Percentiles rank a stretch among this genome's conserved stretches.
Conservation (phyloP, 164 flowering plant genomes). For the Tetracentron sinense region DNA sequence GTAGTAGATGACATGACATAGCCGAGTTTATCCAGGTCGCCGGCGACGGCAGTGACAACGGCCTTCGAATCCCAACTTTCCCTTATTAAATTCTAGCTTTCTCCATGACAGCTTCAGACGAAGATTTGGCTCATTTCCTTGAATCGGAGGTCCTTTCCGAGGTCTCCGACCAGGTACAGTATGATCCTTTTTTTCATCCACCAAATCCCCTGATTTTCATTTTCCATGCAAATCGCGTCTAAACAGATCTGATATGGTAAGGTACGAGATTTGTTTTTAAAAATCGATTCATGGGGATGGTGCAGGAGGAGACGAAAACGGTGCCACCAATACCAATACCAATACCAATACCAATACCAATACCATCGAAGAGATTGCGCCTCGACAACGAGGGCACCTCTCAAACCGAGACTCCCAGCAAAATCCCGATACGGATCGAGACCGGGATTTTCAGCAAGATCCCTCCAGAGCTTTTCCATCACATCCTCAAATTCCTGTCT, state of each 20-base stretch:
- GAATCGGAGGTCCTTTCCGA: conserved; percentile 67
- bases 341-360: no score
- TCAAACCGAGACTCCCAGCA: conserved; percentile 5
- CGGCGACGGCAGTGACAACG: no score
- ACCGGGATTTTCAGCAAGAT: conserved; percentile 62
- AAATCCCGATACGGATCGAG: conserved; percentile 34
- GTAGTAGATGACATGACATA: no score
- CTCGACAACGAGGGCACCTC: conserved; percentile 9
- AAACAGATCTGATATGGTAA: no score
- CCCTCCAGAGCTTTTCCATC: conserved; percentile 73
- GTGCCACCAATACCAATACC: no score
- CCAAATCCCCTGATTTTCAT: neutral
- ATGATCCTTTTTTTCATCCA: neutral
- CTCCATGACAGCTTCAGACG: conserved; percentile 41
- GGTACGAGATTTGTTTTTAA: no score
- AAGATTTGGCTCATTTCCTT: conserved; percentile 64
- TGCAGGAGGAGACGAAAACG: conserved; percentile 15
- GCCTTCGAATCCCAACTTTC: no score
- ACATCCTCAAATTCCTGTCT: conserved; percentile 86
- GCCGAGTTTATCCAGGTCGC: no score
- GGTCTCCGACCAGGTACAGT: conserved; percentile 51
- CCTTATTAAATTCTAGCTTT: no score
- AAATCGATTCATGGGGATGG: neutral
- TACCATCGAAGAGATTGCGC: conserved; percentile 39
- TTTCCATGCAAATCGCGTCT: no score